phyloP scores from a whole-genome alignment of 108 stramenopile genomes.

The Hondaea fermentalgiana region DNA sequence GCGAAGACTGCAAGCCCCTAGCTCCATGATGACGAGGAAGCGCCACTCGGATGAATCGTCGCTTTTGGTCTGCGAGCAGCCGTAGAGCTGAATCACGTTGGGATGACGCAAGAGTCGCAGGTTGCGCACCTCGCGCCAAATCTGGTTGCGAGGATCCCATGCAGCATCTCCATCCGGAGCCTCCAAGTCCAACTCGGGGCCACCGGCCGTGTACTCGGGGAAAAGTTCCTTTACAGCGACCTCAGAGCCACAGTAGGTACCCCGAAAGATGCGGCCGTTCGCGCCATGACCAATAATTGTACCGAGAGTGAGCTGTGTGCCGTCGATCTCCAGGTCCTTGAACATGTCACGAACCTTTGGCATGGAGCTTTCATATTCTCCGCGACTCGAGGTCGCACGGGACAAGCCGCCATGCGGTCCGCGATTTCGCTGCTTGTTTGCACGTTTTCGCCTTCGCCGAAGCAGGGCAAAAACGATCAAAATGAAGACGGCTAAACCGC shows the following conservation, averaged over 20 bases:
- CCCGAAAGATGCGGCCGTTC: neutral
- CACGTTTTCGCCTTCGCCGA: neutral
- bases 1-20: conserved; percentile 74
- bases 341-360: neutral
- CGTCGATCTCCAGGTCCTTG: conserved; percentile 1
- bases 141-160: neutral
- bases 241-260: neutral
- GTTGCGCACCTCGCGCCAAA: conserved; percentile 3
- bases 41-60: neutral
- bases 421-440: neutral
- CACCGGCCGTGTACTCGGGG: neutral
- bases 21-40: conserved; percentile 59
- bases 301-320: neutral
- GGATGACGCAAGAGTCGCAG: conserved; percentile 19
- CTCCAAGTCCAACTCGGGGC: neutral
- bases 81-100: conserved; percentile 32
- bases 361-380: neutral
- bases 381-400: neutral
- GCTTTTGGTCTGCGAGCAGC: conserved; percentile 28
- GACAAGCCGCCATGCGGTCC: neutral
- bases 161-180: neutral
- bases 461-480: neutral
- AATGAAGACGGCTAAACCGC: neutral
- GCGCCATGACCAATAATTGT: neutral
- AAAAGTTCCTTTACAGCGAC: neutral